Percentiles rank a stretch among this genome's conserved stretches.
These are phyloP conservation scores for Plasmodium vinckei DNA, from an alignment of 169 alveolate genomes.

Conservation along the genomic window DNA sequence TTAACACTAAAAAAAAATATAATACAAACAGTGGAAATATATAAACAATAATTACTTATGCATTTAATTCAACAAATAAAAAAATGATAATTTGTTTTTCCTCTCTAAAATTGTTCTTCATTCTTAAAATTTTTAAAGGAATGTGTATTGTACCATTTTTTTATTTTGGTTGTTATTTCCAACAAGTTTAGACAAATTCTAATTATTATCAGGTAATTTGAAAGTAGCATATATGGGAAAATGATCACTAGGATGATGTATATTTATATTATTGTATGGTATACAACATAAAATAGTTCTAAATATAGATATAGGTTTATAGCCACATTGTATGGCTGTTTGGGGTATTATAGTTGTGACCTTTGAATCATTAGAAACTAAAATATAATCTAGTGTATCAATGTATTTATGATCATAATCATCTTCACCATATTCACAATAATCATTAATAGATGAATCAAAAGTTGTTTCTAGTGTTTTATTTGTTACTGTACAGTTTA, in stretches of 20 bases:
- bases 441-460: slow-evolving; percentile 60
- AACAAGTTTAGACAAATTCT: no score
- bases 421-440: slow-evolving; percentile 31
- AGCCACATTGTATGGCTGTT: slow-evolving; percentile 42
- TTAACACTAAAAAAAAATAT: no score
- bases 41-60: no score
- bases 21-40: no score
- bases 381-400: slow-evolving; percentile 63
- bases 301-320: slow-evolving; percentile 19
- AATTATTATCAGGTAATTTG: not conserved
- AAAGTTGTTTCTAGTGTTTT: slow-evolving; percentile 47
- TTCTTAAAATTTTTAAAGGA: no score
- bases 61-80: no score
- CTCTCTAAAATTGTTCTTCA: no score
- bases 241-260: slow-evolving; percentile 75
- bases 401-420: slow-evolving; percentile 30
- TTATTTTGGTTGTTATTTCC: no score
- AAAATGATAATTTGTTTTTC: no score
- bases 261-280: slow-evolving; percentile 26
- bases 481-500: slow-evolving; percentile 57
- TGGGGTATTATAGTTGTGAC: slow-evolving; percentile 60
- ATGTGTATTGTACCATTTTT: no score
- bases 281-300: slow-evolving; percentile 27
- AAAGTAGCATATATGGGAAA: slow-evolving; percentile 75
- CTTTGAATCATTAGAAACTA: slow-evolving; percentile 29